Base-by-base conservation (phyloP, 202 grass and related monocot genomes). In the Musa balbisiana region DNA sequence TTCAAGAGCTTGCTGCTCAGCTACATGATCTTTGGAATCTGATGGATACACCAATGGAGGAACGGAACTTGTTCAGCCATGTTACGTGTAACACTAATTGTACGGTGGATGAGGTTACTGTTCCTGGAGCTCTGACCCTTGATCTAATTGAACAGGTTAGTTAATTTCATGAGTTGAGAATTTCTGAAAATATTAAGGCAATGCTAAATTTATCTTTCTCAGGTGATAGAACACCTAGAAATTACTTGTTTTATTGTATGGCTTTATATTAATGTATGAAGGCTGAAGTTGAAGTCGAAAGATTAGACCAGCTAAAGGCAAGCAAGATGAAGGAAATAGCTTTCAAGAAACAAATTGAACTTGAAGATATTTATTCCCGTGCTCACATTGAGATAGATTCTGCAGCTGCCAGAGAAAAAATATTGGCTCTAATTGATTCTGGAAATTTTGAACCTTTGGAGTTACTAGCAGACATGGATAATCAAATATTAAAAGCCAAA, bases 271-370 rank as follows among this genome's bases (percentile, higher is more conserved):
- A 43, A 23, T 75, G 25, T 87, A 68, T 72, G 26, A 75, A 98
- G 95, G 85, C 85, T 74, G 82, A 87, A 81, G 53, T 80, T 74
- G 91, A 94, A 88, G 91, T 92, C 63, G 83, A 94, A 84, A 98
- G 85, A 87, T 72, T 98, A 54, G 95, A 98, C 84, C 85, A 92
- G 80, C 83, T 98, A 29, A 98, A 94, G 83, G 84, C 88, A 60
- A 90, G 76, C 62, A 91, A 86, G 80, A 98, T 98, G 89, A 98
- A 93, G 89, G 95, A 98, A 78, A 94, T 98, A 27, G 87, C 95
- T 65, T 89, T 90, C 78, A 98, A 90, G 76, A 90, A 83, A 83
- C 95, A 94, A 81, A 80, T 76, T 73, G 91, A 94, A 72, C 87
- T 98, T 68, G 95, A 98, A 85, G 91, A 92, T 74, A 98, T 98